Conservation (phyloP, 2,329 filamentous ascomycete genomes). For the Venturia asperata region DNA sequence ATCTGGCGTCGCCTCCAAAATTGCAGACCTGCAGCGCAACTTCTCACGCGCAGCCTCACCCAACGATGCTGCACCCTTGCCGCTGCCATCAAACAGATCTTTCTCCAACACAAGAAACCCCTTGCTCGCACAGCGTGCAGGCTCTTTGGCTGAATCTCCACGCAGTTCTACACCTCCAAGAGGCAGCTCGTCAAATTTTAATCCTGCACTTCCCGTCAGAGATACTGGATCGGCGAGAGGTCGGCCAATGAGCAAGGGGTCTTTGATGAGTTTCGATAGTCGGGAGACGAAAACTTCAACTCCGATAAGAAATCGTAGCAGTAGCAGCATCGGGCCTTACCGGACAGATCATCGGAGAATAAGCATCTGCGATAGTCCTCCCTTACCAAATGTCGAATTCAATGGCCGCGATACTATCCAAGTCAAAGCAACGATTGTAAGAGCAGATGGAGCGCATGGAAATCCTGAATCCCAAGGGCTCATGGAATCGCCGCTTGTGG, state of each 20-base stretch:
- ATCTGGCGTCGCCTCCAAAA: conserved; percentile 13
- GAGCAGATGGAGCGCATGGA: conserved; percentile 13
- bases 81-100: conserved; percentile 8
- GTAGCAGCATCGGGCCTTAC: background rate
- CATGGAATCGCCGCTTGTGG: conserved; percentile 9
- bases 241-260: conserved; percentile 17
- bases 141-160: conserved; percentile 7
- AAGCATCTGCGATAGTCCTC: conserved; percentile 10
- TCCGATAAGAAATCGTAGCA: conserved; percentile 8
- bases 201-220: background rate
- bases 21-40: conserved; percentile 18
- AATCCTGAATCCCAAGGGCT: background rate
- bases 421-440: conserved; percentile 19
- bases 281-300: conserved; percentile 5
- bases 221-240: conserved; percentile 3
- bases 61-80: background rate
- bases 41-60: conserved; percentile 12
- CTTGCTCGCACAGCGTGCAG: conserved; percentile 10
- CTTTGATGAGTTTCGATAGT: conserved; percentile 11
- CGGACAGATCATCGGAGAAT: conserved; percentile 7
- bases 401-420: conserved; percentile 12
- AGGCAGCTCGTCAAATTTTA: conserved; percentile 8
- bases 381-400: background rate
- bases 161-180: background rate
- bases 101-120: conserved; percentile 5